Base-by-base conservation (phyloP, 495 filamentous ascomycete genomes). In the Penicillium tannophilum region DNA sequence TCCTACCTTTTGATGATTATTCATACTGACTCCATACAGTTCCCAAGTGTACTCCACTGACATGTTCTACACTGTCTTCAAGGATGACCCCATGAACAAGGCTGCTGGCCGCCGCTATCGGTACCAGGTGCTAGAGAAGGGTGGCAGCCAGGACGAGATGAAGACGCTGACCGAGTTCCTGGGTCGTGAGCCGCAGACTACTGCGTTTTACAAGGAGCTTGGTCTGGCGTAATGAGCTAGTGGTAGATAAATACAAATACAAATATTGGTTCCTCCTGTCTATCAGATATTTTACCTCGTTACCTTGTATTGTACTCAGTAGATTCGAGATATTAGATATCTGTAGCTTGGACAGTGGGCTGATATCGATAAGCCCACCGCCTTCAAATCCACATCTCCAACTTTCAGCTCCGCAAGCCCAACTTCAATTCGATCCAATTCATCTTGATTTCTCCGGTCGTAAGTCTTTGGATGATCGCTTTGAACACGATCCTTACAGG, bases 21-120 rank as follows among this genome's bases (percentile, higher is more conserved):
- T 28, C 19, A 3, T 42, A 55, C 39, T 59, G 26, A 41, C 24
- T 42, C 20, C 46, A 51, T 62, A 72, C 23, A 69, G 77, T 50
- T 81, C 79, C 30, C 81, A 83, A 69, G 81, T 84, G n/a, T 84
- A 84, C 67, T 82, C 78, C 55, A 79, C 79, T 20, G 81, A 84
- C 57, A 83, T 84, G 79, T 84, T 84, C 73, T 78, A 81, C 66
- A 74, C 78, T 6, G 73, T 81, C 33, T 84, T 84, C 65, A 78
- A 79, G 56, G 67, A 70, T 9, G 67, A 82, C 42, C 81, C 81
- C n/a, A 84, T 84, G 81, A 74, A 84, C 61, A 67, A 68, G 19
- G 64, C 55, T 5, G 71, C 76, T 49, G 81, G 81, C 12, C 72
- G 81, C 26, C 69, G 80, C 20, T 84, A 84, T 67, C 69, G 81